Base-by-base conservation (phyloP, 306 rosid species). In the Sphenostylis stenocarpa region DNA sequence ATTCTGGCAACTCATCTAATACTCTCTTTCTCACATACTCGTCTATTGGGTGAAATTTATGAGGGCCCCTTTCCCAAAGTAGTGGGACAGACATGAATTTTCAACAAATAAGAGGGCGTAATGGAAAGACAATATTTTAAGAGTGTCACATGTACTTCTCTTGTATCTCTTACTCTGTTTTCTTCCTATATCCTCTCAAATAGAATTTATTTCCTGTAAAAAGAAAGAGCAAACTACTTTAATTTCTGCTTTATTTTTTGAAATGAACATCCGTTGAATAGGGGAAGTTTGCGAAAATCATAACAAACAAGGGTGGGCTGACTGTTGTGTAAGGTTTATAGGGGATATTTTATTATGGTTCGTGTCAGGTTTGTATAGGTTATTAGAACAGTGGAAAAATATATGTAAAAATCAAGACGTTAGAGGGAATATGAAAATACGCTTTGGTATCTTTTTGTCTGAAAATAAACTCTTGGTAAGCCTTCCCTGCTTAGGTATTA, bases 101-200 rank as follows among this genome's bases (percentile, higher is more conserved):
- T 51, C 12, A 51, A 19, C 24, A 21, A n/a, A 7, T 19, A 51
- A 15, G 55, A n/a, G 21, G 1, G 52, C 5, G 8, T 47, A n/a
- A n/a, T 13, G 20, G 19, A 47, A n/a, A 17, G 12, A n/a, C 10
- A 5, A 9, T 17, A 7, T n/a, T 15, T 31, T 7, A 7, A 47
- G 0, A 7, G 4, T 51, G 57, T 17, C 7, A 26, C 26, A 2
- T 17, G 24, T 23, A 15, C 24, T 17, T 8, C 24, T 6, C 24
- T 49, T 20, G 20, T 20, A 20, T 33, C 26, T 47, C 62, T 31
- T 75, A 34, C 7, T 63, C 10, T 63, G 65, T 63, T 49, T 15
- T 75, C 65, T 76, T 48, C 63, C 17, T 75, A 17, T 34, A 48
- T 76, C 17, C 36, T 63, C 8, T 75, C n/a, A 56, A 15, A 8